These are phyloP conservation scores for Didymella segeticola DNA, from an alignment of 2,329 filamentous ascomycete genomes.

Conservation along the genomic window DNA sequence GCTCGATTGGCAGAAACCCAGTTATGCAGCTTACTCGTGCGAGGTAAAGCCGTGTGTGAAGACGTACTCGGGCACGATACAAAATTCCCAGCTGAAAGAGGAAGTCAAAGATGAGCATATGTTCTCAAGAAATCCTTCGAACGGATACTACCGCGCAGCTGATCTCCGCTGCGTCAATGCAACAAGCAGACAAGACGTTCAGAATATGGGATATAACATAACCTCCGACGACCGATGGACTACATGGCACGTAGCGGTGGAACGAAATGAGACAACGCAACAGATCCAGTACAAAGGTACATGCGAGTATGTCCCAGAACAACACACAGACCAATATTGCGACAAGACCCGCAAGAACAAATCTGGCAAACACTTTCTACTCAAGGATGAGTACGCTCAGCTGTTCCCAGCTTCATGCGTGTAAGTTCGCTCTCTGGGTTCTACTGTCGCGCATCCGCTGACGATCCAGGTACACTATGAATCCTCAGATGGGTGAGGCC, in stretches of 20 bases:
- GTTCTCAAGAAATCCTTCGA: conserved; percentile 1
- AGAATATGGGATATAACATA: background rate
- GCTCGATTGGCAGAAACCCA: background rate
- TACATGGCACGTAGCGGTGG: background rate
- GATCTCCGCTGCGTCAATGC: conserved; percentile 5
- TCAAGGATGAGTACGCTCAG: background rate
- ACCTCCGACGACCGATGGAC: background rate
- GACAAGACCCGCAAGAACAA: background rate
- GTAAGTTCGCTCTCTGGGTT: background rate
- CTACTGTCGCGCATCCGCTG: background rate
- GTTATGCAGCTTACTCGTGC: conserved; percentile 8
- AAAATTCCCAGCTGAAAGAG: background rate
- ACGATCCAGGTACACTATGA: background rate
- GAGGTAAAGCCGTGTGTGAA: conserved; percentile 3
- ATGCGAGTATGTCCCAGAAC: background rate
- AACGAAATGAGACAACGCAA: background rate
- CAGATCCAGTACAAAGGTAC: background rate
- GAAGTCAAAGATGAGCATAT: background rate
- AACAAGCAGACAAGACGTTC: background rate
- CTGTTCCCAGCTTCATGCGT: background rate
- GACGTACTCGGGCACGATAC: background rate
- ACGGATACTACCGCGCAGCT: background rate
- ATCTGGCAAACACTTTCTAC: background rate
- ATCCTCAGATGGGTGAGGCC: background rate
- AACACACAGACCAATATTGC: background rate